These are phyloP conservation scores for Solanum clarkiae DNA, from an alignment of 257 asterid genomes.

Conservation along the genomic window DNA sequence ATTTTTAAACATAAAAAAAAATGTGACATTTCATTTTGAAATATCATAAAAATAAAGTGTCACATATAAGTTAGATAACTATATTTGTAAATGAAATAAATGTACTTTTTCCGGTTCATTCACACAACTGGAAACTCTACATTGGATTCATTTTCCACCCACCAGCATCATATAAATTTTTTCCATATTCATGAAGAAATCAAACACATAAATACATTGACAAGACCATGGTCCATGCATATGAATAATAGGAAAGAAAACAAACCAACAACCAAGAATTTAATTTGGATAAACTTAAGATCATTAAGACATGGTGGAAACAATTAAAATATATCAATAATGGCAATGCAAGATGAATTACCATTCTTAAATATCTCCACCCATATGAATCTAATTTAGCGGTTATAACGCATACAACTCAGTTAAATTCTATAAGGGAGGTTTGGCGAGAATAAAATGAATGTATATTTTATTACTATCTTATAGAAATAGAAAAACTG, in stretches of 20 bases:
- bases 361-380: neutral
- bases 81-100: neutral
- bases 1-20: neutral
- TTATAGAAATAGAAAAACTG: too few relatives aligned
- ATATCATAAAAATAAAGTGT: too few relatives aligned
- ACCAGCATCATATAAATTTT: neutral
- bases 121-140: neutral
- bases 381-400: neutral
- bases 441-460: too few relatives aligned
- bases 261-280: neutral
- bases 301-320: neutral
- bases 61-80: neutral
- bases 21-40: neutral
- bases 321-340: neutral
- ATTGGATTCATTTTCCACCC: neutral
- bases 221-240: neutral
- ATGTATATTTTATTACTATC: too few relatives aligned
- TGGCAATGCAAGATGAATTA: neutral
- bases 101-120: neutral
- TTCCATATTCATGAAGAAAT: neutral
- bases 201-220: neutral
- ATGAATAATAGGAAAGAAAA: neutral
- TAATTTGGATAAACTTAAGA: neutral
- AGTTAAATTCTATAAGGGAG: too few relatives aligned
- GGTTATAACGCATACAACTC: neutral